Percentiles rank a stretch among this genome's conserved stretches.
These are phyloP conservation scores for Microstegium vimineum DNA, from an alignment of 176 grass and related monocot genomes.

Conservation along the genomic window DNA sequence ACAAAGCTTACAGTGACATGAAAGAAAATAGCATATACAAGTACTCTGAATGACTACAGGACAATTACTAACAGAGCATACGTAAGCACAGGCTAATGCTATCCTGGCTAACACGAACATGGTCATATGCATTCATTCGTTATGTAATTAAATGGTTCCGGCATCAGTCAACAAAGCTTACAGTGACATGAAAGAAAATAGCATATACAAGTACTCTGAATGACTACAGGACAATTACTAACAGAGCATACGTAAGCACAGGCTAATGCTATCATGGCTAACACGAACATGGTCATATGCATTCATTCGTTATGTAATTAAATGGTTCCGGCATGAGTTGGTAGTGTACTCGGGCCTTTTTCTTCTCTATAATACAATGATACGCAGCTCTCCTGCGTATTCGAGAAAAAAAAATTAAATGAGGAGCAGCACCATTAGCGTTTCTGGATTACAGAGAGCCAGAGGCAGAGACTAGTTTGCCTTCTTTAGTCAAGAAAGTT, in stretches of 20 bases:
- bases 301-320: not conserved
- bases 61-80: not conserved
- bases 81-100: not conserved
- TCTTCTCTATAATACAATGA: too few relatives aligned
- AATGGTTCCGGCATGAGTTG: too few relatives aligned
- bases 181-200: not conserved
- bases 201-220: not conserved
- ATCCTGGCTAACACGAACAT: not conserved
- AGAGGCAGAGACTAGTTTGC: not conserved
- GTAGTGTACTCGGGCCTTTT: too few relatives aligned
- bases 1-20: not conserved
- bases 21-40: not conserved
- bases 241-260: not conserved
- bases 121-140: not conserved
- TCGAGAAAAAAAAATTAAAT: not conserved
- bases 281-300: not conserved
- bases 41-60: not conserved
- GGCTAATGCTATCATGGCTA: not conserved
- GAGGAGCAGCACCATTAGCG: not conserved
- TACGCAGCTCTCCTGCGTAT: too few relatives aligned
- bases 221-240: not conserved
- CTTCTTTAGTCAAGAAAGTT: not conserved
- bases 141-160: too few relatives aligned
- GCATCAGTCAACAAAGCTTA: not conserved
- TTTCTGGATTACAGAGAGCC: not conserved